A percentile compares a stretch with the other conserved stretches of the same genome.
These are phyloP conservation scores for Penicillium sp. DNA, from an alignment of 2,329 filamentous ascomycete species.

Conservation along the genomic window DNA sequence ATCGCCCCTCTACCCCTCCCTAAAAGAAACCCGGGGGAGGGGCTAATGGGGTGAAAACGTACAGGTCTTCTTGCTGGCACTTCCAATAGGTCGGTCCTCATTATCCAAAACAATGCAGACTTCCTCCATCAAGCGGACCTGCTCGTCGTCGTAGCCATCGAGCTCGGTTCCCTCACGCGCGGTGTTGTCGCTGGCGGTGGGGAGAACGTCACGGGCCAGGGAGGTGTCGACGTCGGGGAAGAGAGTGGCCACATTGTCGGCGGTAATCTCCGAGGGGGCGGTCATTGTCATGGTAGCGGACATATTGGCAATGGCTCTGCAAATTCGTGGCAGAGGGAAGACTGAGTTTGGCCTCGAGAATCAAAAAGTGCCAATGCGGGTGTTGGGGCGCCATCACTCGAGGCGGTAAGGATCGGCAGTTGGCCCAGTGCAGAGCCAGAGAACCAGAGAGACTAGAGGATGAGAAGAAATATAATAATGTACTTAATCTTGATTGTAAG, in stretches of 20 bases:
- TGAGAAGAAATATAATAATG: no score
- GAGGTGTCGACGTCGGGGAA: slow-evolving; percentile 80
- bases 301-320: slow-evolving; percentile 27
- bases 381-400: slow-evolving; percentile 3
- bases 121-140: slow-evolving; percentile 98
- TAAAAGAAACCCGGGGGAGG: neutral
- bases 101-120: slow-evolving; percentile 96
- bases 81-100: slow-evolving; percentile 89
- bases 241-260: slow-evolving; percentile 81
- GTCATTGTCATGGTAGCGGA: slow-evolving; percentile 56
- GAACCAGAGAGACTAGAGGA: no score
- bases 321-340: slow-evolving; percentile 2
- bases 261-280: slow-evolving; percentile 70
- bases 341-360: slow-evolving; percentile 5
- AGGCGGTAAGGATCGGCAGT: slow-evolving; percentile 21
- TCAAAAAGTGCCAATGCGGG: slow-evolving; percentile 9
- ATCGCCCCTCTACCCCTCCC: slow-evolving; percentile 13
- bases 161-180: slow-evolving; percentile 69
- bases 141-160: slow-evolving; percentile 93
- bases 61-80: slow-evolving; percentile 98
- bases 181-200: slow-evolving; percentile 43
- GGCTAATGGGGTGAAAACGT: slow-evolving; percentile 42
- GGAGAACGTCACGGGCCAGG: slow-evolving; percentile 56
- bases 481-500: neutral
- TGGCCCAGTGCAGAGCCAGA: neutral